These are phyloP conservation scores for Syzygium oleosum DNA, from an alignment of 345 rosid species.

Conservation along the genomic window DNA sequence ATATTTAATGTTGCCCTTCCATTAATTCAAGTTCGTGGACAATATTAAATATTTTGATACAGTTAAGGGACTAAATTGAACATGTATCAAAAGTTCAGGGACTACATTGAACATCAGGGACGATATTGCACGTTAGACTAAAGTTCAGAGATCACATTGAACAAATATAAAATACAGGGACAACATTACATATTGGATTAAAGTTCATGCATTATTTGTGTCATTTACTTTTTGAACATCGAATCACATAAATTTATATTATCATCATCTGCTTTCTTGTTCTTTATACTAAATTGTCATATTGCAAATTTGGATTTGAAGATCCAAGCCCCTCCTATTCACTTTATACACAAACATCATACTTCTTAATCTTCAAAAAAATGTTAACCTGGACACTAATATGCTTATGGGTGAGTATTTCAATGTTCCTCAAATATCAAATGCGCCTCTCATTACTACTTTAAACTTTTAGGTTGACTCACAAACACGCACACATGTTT, in stretches of 20 bases:
- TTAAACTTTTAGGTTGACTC: background rate
- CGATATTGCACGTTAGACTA: too few species aligned
- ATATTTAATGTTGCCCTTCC: too few species aligned
- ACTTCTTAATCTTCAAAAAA: background rate
- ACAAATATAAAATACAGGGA: too few species aligned
- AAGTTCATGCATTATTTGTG: too few species aligned
- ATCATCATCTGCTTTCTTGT: background rate
- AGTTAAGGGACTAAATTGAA: too few species aligned
- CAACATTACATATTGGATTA: too few species aligned
- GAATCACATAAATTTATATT: background rate
- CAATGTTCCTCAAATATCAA: background rate
- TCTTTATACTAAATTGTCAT: background rate
- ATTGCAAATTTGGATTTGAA: background rate
- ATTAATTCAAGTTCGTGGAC: too few species aligned
- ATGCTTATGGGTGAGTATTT: background rate
- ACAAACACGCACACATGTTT: rapidly evolving
- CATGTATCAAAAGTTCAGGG: too few species aligned
- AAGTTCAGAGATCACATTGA: too few species aligned
- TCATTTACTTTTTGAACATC: background rate
- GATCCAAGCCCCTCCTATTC: background rate
- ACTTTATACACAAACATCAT: background rate
- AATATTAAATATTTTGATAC: too few species aligned
- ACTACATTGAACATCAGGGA: too few species aligned
- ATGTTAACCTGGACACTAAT: background rate
- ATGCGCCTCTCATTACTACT: background rate